Evolutionary conservation across 306 rosid species (phyloP), one percentile per base, ranked within the genome.

Genomic region (Oxytropis ochrocephala): DNA sequence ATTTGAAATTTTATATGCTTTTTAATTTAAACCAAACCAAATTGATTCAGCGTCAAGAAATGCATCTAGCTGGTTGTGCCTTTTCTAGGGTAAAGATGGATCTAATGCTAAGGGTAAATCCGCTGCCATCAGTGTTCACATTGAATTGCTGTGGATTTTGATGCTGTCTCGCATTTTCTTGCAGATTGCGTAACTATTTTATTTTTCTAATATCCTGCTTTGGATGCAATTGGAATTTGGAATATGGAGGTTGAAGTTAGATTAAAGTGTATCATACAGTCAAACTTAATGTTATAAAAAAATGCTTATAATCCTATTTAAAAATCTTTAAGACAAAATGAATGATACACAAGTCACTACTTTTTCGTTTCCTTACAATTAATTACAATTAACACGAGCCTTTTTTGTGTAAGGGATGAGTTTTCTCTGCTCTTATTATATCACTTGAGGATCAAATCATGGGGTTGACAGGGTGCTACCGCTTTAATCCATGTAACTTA

Each of bases 201-300:
- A 35, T 52, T 54, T 43, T 65, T 56, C 58, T 74, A 12, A 29
- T 52, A 29, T 74, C 32, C n/a, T 64, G 66, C 13, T 65, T 44
- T 74, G 39, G 55, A 54, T 43, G 33, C 67, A 56, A 33, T 46
- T 75, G 79, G 27, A 46, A 33, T 57, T 36, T 44, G 35, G 21
- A 33, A 35, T 9, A 33, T 46, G 24, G 42, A 66, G 29, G 7
- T 7, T 42, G 32, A 29, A 70, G n/a, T 55, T 18, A 42, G 43
- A 69, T 55, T 8, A 29, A 43, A 29, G 75, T 4, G 35, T 46
- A 46, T 65, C 43, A 21, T 44, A n/a, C 21, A 9, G 52, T 46
- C 47, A 21, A 43, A 36, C 35, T 57, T 51, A 9, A 11, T 47
- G 73, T 36, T 57, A 57, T 57, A 48, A 72, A 60, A 67, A 8